These are phyloP conservation scores for Chaetothyriales sp. DNA, from an alignment of 2,329 filamentous ascomycete species.

Conservation along the genomic window DNA sequence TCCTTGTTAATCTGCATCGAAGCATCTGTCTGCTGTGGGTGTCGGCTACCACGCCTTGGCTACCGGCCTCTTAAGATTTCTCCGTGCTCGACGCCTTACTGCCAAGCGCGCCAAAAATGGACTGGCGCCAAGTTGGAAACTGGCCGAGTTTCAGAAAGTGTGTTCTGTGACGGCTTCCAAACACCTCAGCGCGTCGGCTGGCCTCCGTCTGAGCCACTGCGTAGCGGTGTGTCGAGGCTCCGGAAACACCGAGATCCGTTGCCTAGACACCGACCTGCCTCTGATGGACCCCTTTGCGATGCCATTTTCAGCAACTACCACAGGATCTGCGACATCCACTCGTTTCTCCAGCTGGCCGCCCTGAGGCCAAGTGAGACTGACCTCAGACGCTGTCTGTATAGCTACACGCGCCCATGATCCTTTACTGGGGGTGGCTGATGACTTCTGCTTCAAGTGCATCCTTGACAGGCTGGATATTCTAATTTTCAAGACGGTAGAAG, in stretches of 20 bases:
- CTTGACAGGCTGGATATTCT: not conserved
- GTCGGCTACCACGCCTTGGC: no score
- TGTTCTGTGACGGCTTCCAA: not conserved
- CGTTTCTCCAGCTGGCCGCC: not conserved
- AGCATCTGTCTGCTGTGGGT: no score
- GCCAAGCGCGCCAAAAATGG: not conserved
- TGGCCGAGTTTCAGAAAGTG: not conserved
- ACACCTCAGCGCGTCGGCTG: not conserved
- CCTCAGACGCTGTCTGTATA: not conserved
- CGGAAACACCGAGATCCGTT: no score
- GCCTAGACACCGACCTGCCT: no score
- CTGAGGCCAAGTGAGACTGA: not conserved
- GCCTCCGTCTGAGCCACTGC: not conserved
- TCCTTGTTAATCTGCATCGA: no score
- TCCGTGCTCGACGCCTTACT: no score
- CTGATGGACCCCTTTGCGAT: not conserved
- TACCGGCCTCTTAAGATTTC: no score
- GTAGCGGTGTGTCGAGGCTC: not conserved
- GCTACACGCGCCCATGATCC: not conserved
- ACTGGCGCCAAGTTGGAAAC: not conserved
- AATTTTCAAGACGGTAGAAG: not conserved
- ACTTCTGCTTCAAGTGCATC: not conserved
- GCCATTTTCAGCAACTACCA: not conserved
- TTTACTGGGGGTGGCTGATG: not conserved
- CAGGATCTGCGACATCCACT: not conserved